phyloP scores from a whole-genome alignment of 169 alveolate genomes.

The Theileria orientalis region DNA sequence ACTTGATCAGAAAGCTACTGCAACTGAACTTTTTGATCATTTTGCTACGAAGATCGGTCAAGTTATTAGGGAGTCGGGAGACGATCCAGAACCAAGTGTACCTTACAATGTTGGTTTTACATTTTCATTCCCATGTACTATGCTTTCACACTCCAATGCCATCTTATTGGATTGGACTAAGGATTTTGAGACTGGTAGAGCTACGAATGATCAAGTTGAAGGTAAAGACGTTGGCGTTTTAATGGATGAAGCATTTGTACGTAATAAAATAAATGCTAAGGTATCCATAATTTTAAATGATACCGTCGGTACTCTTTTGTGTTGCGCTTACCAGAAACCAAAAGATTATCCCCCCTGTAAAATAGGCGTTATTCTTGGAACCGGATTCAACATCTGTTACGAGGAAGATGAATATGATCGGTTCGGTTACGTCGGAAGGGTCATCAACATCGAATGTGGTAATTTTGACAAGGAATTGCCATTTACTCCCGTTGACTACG shows the following conservation, averaged over 20 bases:
- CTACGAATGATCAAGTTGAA: constrained; percentile 85
- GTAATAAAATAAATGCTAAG: constrained; percentile 76
- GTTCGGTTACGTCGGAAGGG: constrained; percentile 81
- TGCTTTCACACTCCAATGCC: constrained; percentile 71
- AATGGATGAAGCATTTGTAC: constrained; percentile 79
- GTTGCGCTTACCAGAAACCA: constrained; percentile 84
- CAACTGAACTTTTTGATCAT: constrained; percentile 79
- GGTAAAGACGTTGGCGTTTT: constrained; percentile 86
- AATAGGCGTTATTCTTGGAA: constrained; percentile 85
- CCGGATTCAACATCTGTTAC: constrained; percentile 87
- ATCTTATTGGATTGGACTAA: constrained; percentile 86
- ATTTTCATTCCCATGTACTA: constrained; percentile 83
- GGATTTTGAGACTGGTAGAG: constrained; percentile 89
- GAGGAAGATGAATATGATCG: constrained; percentile 79
- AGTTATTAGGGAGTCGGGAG: constrained; percentile 73
- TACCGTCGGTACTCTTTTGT: constrained; percentile 87
- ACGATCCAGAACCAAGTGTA: constrained; percentile 40
- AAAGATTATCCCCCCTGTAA: constrained; percentile 74
- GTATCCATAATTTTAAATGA: constrained; percentile 82
- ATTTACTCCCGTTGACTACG: constrained; percentile 78
- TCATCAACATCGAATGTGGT: constrained; percentile 86
- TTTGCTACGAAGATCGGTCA: constrained; percentile 72
- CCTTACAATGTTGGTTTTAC: constrained; percentile 79
- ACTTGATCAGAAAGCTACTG: constrained; percentile 80
- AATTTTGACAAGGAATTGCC: constrained; percentile 85